phyloP scores from a whole-genome alignment of 2,329 filamentous ascomycete species.

The Pseudohalonectria lignicola region DNA sequence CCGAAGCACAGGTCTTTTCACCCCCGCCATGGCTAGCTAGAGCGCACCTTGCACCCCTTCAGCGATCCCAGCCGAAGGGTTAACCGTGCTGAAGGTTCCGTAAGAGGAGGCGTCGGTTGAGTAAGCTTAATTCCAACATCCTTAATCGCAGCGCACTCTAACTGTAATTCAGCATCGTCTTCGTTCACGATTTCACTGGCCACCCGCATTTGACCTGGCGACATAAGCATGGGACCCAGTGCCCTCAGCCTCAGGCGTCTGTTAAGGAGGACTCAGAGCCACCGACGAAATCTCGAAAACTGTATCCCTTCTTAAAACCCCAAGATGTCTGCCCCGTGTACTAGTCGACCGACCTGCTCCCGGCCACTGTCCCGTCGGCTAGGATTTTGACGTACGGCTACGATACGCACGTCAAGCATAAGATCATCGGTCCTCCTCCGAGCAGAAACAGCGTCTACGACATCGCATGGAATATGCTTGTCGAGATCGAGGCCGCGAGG shows the following conservation, averaged over 20 bases:
- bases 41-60: no score
- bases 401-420: slow-evolving; percentile 15
- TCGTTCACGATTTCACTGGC: not conserved
- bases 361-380: slow-evolving; percentile 9
- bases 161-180: not conserved
- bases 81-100: not conserved
- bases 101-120: not conserved
- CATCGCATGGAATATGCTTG: slow-evolving; percentile 20
- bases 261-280: not conserved
- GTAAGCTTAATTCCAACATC: not conserved
- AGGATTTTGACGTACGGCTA: slow-evolving; percentile 17
- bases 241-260: not conserved
- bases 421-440: slow-evolving; percentile 7
- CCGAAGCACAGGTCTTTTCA: no score
- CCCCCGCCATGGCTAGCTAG: no score
- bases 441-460: slow-evolving; percentile 18
- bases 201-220: not conserved
- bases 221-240: not conserved
- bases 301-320: not conserved
- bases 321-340: slow-evolving; percentile 4
- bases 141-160: not conserved
- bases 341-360: slow-evolving; percentile 15
- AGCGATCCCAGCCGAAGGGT: not conserved
- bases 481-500: slow-evolving; percentile 16
- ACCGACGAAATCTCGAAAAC: not conserved